Evolutionary conservation across 1,284 basidiomycete genomes (phyloP), one percentile per base, ranked within the genome.

Genomic region (Leccinum pachyderme): DNA sequence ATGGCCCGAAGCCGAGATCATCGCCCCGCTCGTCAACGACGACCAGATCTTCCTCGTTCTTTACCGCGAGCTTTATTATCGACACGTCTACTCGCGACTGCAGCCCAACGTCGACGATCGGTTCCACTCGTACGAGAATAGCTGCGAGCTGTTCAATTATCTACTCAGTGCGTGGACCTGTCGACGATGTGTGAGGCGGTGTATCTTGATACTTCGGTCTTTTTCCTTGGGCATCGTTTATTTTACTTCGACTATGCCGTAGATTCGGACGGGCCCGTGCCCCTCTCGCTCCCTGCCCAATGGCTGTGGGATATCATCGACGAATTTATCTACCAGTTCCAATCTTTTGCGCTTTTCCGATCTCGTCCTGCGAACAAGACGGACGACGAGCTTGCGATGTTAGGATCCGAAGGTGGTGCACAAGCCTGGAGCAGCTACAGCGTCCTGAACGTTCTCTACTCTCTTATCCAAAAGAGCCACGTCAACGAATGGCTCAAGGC

Each of bases 241-340:
- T 44, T 44, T 44, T 44, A 25, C 27, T 44, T 44, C 25, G 43
- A 5, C 43, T 39, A 7, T 5, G 12, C 6, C 28, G 9, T 61
- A 91, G 92, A 97, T 73, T 95, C 93, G 24, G 94, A 98, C n/a
- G 93, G 92, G 0, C 96, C 96, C 1, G 95, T 98, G 0, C 74
- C 87, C 15, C 86, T 98, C 52, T 89, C 96, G 63, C 84, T 98
- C 13, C 96, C 96, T 0, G 92, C 95, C 59, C 95, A 98, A 73
- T 99, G 96, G 96, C 77, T 99, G 6, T 98, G 95, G 93, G 96
- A 99, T 72, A 98, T 99, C 74, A 90, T 98, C 66, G 96, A 98
- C 76, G 96, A 98, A 70, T 99, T 99, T 74, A 97, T 98, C 65
- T 99, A 98, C 77, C 96, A 98, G 72, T 99, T 96, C 81, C 93